Evolutionary conservation across 345 rosid genomes (phyloP).

Genomic region (Lumnitzera littorea): DNA sequence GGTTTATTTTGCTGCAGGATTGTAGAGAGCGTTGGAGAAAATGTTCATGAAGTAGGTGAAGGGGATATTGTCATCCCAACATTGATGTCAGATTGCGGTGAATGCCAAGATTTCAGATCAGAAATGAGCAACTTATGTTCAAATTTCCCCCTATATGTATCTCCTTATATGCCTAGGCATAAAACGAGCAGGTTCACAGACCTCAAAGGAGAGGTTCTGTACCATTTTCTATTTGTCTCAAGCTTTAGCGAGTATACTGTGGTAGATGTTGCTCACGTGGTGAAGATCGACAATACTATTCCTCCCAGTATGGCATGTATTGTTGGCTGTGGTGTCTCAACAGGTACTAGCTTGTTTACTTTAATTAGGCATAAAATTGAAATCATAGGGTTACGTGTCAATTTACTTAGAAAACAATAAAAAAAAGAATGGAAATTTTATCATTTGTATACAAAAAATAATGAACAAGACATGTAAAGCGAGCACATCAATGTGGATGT

Average conservation of each 20-base stretch:
- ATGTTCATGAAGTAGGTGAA: conserved; percentile 39
- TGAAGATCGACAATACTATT: conserved; percentile 49
- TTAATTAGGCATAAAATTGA: no score
- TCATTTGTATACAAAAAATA: no score
- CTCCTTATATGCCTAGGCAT: conserved; percentile 80
- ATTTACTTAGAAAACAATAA: no score
- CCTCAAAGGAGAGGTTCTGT: conserved; percentile 49
- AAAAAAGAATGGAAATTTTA: no score
- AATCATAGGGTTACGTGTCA: no score
- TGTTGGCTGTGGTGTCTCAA: conserved; percentile 80
- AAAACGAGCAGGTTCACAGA: conserved; percentile 72
- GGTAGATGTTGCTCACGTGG: conserved; percentile 55
- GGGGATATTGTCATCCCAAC: conserved; percentile 73
- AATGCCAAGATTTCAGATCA: conserved; percentile 62
- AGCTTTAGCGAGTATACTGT: conserved; percentile 80
- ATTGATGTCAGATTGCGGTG: conserved; percentile 68
- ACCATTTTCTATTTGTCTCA: conserved; percentile 67
- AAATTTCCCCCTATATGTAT: conserved; percentile 48
- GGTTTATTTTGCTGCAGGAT: conserved; percentile 25
- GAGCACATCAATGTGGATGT: no score
- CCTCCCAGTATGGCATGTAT: conserved; percentile 79
- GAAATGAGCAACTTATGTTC: conserved; percentile 70
- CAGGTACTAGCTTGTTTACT: conserved; percentile 31
- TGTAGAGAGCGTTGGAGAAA: conserved; percentile 84
- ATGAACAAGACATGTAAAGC: no score